Conservation (phyloP, 2,329 filamentous ascomycete species). For the Dothistroma pini region DNA sequence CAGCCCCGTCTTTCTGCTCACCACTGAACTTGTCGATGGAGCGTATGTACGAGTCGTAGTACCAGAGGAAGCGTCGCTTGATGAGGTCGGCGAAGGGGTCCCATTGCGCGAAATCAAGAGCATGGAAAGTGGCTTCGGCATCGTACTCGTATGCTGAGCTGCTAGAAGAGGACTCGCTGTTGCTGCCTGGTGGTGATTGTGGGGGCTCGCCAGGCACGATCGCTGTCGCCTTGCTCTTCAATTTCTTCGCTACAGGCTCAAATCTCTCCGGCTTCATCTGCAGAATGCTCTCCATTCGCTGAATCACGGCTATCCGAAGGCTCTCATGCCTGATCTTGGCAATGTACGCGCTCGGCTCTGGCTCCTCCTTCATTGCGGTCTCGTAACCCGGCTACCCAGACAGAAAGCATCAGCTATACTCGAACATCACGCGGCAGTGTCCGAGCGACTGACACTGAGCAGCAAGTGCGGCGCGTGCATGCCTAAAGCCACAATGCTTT, state of each 20-base stretch:
- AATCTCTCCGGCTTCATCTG: constrained; percentile 50
- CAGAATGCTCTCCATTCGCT: constrained; percentile 76
- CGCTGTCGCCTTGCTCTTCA: constrained; percentile 14
- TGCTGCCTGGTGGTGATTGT: constrained; percentile 6
- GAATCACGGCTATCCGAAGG: constrained; percentile 78
- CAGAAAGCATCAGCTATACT: too few species aligned
- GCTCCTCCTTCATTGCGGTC: constrained; percentile 29
- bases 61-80: constrained; percentile 93
- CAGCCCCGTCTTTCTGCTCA: constrained; percentile 56
- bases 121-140: constrained; percentile 31
- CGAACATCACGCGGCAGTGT: too few species aligned
- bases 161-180: constrained; percentile 17
- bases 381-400: constrained; percentile 69
- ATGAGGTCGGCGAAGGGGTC: constrained; percentile 87
- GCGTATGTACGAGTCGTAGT: constrained; percentile 80
- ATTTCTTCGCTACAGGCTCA: constrained; percentile 18
- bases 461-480: too few species aligned
- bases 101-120: constrained; percentile 52
- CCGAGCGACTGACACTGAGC: too few species aligned
- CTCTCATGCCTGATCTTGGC: constrained; percentile 84
- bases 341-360: constrained; percentile 28
- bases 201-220: constrained; percentile 10
- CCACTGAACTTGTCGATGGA: constrained; percentile 62
- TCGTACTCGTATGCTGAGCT: constrained; percentile 40
- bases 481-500: too few species aligned